Percentiles rank a stretch among this genome's conserved stretches.
phyloP scores from a whole-genome alignment of 2,329 filamentous ascomycete genomes.

The Trichoderma polysporum region DNA sequence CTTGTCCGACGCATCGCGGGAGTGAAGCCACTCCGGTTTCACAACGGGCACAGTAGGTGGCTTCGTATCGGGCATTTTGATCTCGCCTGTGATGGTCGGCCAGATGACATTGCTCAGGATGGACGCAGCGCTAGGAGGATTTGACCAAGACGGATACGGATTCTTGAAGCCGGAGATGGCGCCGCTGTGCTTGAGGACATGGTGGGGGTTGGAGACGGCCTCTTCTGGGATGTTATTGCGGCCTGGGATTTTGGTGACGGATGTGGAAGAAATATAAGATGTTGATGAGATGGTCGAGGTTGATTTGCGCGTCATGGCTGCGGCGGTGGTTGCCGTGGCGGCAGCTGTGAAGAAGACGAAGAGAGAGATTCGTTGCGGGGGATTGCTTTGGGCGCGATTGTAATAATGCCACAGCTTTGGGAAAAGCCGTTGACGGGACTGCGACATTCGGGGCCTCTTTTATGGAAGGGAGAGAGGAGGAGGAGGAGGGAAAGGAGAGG shows the following conservation, averaged over 20 bases:
- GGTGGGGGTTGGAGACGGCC: constrained; percentile 48
- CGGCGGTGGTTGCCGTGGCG: constrained; percentile 11
- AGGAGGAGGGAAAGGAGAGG: background rate
- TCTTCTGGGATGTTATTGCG: constrained; percentile 41
- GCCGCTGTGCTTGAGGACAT: constrained; percentile 43
- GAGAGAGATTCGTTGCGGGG: background rate
- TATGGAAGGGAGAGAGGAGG: background rate
- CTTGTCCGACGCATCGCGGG: constrained; percentile 53
- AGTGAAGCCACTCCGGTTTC: constrained; percentile 64
- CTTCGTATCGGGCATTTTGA: constrained; percentile 57
- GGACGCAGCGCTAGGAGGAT: constrained; percentile 25
- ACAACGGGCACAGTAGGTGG: constrained; percentile 66
- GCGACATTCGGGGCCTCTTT: constrained; percentile 27
- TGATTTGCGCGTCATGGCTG: constrained; percentile 19
- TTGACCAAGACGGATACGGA: constrained; percentile 48
- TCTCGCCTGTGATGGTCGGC: constrained; percentile 43
- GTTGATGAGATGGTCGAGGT: constrained; percentile 22
- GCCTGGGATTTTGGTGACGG: constrained; percentile 38
- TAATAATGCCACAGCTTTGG: constrained; percentile 10
- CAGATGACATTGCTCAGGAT: constrained; percentile 37
- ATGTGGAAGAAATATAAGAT: constrained; percentile 26
- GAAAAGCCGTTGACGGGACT: constrained; percentile 21
- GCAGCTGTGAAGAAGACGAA: constrained; percentile 15
- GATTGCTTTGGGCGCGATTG: background rate
- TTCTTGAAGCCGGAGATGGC: constrained; percentile 48